Percentiles rank a stretch among this genome's conserved stretches.
Evolutionary conservation across 2,329 filamentous ascomycete genomes (phyloP).

Genomic region (Fusarium coffeatum): DNA sequence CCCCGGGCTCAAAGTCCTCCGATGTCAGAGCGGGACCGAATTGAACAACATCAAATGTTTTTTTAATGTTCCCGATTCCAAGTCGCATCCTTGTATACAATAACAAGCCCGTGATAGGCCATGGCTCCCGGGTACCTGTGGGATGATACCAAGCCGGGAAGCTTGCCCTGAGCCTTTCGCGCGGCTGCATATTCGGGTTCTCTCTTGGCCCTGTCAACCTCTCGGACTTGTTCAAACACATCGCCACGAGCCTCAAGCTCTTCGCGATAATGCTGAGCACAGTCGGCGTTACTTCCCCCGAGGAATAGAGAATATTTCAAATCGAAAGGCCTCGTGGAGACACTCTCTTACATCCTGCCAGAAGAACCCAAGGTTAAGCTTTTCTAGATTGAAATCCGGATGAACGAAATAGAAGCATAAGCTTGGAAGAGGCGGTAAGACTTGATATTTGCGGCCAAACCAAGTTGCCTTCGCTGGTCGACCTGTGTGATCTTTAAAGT

Average conservation of each 20-base stretch:
- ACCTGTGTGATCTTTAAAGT: not conserved
- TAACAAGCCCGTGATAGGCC: not conserved
- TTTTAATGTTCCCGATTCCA: not conserved
- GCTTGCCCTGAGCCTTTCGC: not conserved
- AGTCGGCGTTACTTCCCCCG: not conserved
- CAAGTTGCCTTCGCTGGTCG: not conserved
- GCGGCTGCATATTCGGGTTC: not conserved
- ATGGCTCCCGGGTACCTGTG: not conserved
- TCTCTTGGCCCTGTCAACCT: no score
- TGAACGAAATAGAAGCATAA: not conserved
- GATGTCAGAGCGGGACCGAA: not conserved
- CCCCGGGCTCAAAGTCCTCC: not conserved
- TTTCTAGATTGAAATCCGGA: not conserved
- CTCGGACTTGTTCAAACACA: not conserved
- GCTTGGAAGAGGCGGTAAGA: not conserved
- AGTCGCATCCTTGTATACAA: not conserved
- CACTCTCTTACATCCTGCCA: not conserved
- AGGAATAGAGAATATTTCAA: not conserved
- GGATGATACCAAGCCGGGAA: not conserved
- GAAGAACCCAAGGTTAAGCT: no score
- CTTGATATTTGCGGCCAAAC: fast-evolving
- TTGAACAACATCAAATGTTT: not conserved
- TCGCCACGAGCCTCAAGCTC: not conserved
- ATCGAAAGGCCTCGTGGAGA: not conserved
- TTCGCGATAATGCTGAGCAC: not conserved